Evolutionary conservation across 441 rosid genomes (phyloP).

Genomic region (Populus hybrid): DNA sequence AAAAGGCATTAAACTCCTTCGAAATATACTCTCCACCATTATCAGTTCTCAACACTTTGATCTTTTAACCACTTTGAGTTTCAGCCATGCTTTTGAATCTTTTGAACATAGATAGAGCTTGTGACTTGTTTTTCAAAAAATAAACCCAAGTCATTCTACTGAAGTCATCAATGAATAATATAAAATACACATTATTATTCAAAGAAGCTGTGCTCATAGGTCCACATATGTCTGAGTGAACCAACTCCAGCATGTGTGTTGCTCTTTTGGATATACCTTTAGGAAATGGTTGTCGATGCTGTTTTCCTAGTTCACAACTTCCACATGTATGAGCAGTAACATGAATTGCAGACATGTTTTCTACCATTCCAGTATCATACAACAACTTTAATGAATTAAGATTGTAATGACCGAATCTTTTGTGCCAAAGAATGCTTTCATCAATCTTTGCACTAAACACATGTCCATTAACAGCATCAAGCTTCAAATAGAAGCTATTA

Average conservation of each 20-base stretch:
- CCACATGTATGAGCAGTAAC: too few species aligned
- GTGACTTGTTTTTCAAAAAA: not conserved
- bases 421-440: too few species aligned
- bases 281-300: not conserved
- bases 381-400: too few species aligned
- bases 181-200: not conserved
- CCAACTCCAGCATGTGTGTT: not conserved
- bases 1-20: not conserved
- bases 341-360: too few species aligned
- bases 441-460: not conserved
- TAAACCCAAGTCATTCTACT: not conserved
- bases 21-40: not conserved
- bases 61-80: not conserved
- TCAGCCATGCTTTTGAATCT: not conserved
- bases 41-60: not conserved
- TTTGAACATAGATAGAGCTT: not conserved
- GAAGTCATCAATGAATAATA: not conserved
- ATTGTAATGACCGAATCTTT: too few species aligned
- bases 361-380: too few species aligned
- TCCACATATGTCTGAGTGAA: not conserved
- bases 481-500: too few species aligned
- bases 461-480: accelerated
- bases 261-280: not conserved
- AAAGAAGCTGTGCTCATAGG: not conserved
- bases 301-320: not conserved